Evolutionary conservation across 352 stramenopile genomes (phyloP), one percentile per base, ranked within the genome.

Genomic region (Pilasporangium apinafurcum): DNA sequence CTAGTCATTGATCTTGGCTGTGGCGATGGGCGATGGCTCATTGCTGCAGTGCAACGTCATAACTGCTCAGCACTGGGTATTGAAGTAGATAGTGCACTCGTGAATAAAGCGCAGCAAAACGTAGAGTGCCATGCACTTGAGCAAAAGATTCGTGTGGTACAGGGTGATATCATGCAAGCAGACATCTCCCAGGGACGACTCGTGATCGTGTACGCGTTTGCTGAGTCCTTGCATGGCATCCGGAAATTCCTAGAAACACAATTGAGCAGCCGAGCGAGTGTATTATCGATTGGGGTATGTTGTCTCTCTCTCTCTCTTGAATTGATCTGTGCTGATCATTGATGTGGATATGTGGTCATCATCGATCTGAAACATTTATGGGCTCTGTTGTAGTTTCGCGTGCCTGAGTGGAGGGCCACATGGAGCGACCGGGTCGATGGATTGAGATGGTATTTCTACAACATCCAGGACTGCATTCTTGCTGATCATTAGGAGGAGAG

Each of bases 201-300:
- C 16, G 82, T 92, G 25, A 86, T 94, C 50, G 74, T 92, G 10
- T 94, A 94, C 48, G 82, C 82, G 8, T 94, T 92, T 34, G 72
- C 72, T 14, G 73, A 89, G 57, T 83, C 79, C n/a, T 48, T 94
- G 17, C 38, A 53, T 14, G 62, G 66, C 0, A 92, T 92, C 39
- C 60, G 75, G 20, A 48, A 78, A 39, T 59, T 67, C 8, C 42
- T 94, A 40, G 38, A 49, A 7, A 26, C 37, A 3, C 69, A 94
- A 21, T 45, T 86, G 8, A 35, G 35, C 12, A 4, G 37, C 0
- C 25, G 51, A 16, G 81, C 82, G 0, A 69, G 52, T 2, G 74
- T 92, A 25, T 43, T 94, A 25, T 94, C 79, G 5, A 77, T 94
- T 48, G 82, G 82, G 53, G 82, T 94, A 60, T 40, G 72, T 44